Evolutionary conservation across 2,329 filamentous ascomycete genomes (phyloP).

Genomic region (Alternaria infectoria): DNA sequence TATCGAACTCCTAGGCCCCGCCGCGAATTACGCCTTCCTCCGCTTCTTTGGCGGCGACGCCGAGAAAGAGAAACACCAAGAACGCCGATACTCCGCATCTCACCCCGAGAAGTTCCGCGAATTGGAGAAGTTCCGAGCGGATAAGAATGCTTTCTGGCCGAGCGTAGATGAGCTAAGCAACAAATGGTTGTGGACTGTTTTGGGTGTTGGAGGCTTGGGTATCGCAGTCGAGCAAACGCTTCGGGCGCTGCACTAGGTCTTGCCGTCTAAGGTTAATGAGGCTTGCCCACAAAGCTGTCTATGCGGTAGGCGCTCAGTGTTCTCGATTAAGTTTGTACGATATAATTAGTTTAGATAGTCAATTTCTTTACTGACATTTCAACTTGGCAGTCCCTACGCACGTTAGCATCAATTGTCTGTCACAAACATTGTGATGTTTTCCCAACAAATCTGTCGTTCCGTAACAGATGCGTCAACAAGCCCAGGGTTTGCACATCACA

Average conservation of each 20-base stretch:
- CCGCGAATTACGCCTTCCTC: constrained; percentile 66
- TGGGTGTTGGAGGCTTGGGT: constrained; percentile 58
- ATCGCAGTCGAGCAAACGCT: constrained; percentile 56
- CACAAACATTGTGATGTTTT: neutral
- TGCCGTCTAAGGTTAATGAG: neutral
- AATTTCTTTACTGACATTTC: neutral
- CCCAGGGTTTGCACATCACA: neutral
- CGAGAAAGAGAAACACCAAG: constrained; percentile 61
- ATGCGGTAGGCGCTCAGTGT: neutral
- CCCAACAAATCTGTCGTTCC: neutral
- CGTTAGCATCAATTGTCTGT: neutral
- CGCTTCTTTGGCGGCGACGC: constrained; percentile 64
- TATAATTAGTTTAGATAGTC: neutral
- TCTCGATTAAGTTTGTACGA: neutral
- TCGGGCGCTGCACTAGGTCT: constrained; percentile 37
- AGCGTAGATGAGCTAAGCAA: constrained; percentile 57
- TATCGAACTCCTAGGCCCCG: constrained; percentile 60
- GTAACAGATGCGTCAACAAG: neutral
- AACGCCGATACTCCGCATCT: constrained; percentile 59
- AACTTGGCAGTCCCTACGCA: neutral
- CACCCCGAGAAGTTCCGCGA: constrained; percentile 61
- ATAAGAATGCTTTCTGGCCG: constrained; percentile 69
- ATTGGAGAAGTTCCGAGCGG: constrained; percentile 58
- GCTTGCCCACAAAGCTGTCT: neutral
- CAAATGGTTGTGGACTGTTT: constrained; percentile 62